Percentiles rank a stretch among this genome's conserved stretches.
These are phyloP conservation scores for Aquilaria agallochum DNA, from an alignment of 441 rosid genomes.

Conservation along the genomic window DNA sequence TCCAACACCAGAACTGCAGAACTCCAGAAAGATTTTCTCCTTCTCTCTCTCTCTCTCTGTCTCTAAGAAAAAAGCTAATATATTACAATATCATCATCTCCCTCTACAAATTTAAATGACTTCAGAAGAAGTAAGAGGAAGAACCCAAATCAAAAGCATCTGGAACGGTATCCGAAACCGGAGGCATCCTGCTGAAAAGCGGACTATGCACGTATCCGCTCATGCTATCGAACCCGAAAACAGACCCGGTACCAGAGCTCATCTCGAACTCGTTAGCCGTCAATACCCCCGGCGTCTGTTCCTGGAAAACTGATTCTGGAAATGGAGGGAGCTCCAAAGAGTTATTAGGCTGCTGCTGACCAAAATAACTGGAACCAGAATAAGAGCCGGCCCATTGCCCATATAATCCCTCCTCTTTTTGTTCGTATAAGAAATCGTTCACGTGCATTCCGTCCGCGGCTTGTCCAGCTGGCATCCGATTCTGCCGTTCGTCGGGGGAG, in stretches of 20 bases:
- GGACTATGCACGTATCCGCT: conserved; percentile 71
- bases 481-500: conserved; percentile 61
- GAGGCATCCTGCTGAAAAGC: conserved; percentile 80
- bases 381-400: background rate
- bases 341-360: conserved; percentile 6
- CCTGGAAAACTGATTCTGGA: conserved; percentile 16
- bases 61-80: too few species aligned
- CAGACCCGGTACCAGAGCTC: conserved; percentile 17
- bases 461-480: background rate
- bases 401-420: too few species aligned
- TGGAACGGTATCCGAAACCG: conserved; percentile 56
- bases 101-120: background rate
- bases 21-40: too few species aligned
- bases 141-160: conserved; percentile 59
- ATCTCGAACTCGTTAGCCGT: conserved; percentile 15
- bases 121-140: conserved; percentile 36
- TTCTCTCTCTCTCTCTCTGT: too few species aligned
- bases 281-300: conserved; percentile 3
- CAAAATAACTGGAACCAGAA: background rate
- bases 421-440: too few species aligned
- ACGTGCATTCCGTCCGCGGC: background rate
- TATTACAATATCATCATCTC: too few species aligned
- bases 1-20: too few species aligned
- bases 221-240: conserved; percentile 32
- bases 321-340: conserved; percentile 57